Percentiles rank a stretch among this genome's conserved stretches.
Evolutionary conservation across 257 asterid genomes (phyloP).

Genomic region (Solanum bulbocastanum): DNA sequence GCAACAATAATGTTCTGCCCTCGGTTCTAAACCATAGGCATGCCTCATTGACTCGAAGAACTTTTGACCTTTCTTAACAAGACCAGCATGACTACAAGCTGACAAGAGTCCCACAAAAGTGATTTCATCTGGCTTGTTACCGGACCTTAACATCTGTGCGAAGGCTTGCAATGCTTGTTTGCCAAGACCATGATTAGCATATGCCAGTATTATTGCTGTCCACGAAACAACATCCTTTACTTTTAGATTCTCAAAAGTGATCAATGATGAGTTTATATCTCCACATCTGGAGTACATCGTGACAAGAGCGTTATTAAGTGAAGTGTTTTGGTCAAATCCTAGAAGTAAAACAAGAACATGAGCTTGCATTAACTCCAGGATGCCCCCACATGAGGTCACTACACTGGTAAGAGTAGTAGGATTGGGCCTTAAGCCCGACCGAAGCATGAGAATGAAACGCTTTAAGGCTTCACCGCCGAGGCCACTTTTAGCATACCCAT

Average conservation of each 20-base stretch:
- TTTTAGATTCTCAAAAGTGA: not conserved
- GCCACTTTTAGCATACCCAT: conserved; percentile 35
- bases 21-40: conserved; percentile 41
- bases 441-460: not conserved
- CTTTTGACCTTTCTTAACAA: conserved; percentile 47
- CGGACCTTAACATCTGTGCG: conserved; percentile 38
- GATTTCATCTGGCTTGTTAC: conserved; percentile 37
- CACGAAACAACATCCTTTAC: conserved; percentile 6
- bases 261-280: not conserved
- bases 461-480: conserved; percentile 27
- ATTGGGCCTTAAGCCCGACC: not conserved
- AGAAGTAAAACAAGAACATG: conserved; percentile 1
- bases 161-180: conserved; percentile 38
- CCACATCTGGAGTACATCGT: conserved; percentile 7
- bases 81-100: conserved; percentile 62
- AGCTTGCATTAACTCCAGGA: not conserved
- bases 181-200: conserved; percentile 51
- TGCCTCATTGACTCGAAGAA: conserved; percentile 38
- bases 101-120: conserved; percentile 50
- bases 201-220: conserved; percentile 34
- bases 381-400: conserved; percentile 1
- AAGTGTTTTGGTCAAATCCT: not conserved
- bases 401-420: conserved; percentile 7
- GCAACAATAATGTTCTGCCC: conserved; percentile 41
- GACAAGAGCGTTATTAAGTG: conserved; percentile 3